Evolutionary conservation across 2,329 filamentous ascomycete species (phyloP), one percentile per base, ranked within the genome.

Genomic region (Cercospora sp.): DNA sequence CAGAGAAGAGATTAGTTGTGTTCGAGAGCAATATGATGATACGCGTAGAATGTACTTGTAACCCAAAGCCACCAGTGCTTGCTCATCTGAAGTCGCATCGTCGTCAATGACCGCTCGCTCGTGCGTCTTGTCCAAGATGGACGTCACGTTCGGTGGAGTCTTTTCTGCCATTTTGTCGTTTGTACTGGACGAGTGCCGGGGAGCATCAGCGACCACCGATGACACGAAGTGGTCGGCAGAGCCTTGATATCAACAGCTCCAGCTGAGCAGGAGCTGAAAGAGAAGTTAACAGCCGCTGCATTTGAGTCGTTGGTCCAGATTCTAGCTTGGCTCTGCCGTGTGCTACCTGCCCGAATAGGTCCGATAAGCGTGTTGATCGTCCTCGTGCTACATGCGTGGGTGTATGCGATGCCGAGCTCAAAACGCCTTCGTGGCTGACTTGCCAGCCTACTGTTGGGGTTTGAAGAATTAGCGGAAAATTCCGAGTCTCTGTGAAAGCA

Each of bases 101-200:
- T 71, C 68, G 59, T 71, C 65, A 30, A 73, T 45, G 10, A 73
- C 33, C 10, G 69, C 71, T 53, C 70, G 68, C 30, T 70, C 69
- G 33, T 71, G 67, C 18, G 60, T 66, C 62, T 57, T 64, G 28
- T 69, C 48, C 40, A 73, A 68, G 28, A 73, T 58, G 23, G 69
- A 71, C 12, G 71, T 73, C 10, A 72, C 71, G 18, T 66, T 63
- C 12, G 51, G 30, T 20, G 55, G 18, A 26, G 12, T 13, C 48
- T 53, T 53, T 9, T 58, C 31, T 10, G 55, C 55, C 55, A 58
- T 58, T n/a, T 36, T 58, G 28, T 58, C 7, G 55, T 18, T 13
- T 4, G 13, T n/a, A 9, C 12, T 23, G 13, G 48, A 3, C 28
- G 3, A 3, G 5, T n/a, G 20, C 3, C 13, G 23, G 5, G 6